Base-by-base conservation (phyloP, 2,329 filamentous ascomycete species). In the Diaporthe helianthi region DNA sequence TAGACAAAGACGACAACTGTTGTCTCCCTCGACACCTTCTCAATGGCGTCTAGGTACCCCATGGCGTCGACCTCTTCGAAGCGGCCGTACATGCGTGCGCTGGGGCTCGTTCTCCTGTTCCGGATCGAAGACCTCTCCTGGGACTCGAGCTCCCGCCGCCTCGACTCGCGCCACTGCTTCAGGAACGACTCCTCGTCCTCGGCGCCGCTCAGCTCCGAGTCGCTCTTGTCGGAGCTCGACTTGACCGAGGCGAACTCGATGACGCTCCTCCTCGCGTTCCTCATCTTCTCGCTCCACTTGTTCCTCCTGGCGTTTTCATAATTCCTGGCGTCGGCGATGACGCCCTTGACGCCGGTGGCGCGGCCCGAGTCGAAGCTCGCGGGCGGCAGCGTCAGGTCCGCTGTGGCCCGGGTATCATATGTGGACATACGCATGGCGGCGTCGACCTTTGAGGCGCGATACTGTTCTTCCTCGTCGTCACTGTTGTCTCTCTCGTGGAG, bases 41-140 rank as follows among this genome's bases (percentile, higher is more conserved):
- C 96, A 74, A 98, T 93, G 67, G 95, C 94, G 79, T 98, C 94
- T n/a, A 99, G 86, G 76, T 97, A 99, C 22, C 94, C 96, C 73
- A 92, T 84, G 9, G 93, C 95, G 83, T 98, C 94, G 1, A 98
- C 96, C 70, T 89, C 87, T 71, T 94, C 91, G 72, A 98, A 83
- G 15, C 86, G 87, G 26, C 96, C 96, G 78, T 92, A 98, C 69
- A 91, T 85, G 73, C 92, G 85, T 72, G 92, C 87, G 75, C 91
- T 94, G 0, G 93, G 93, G 78, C 91, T 95, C 65, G 89, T 91
- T 76, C 90, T 88, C 76, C 92, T 85, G 72, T 85, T 92, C 71
- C 86, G 86, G 60, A 89, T 84, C 73, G 85, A 80, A 73, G 71
- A 38, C 36, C 79, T 85, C 71, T 85, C 82, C 77, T 90, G 84